Percentiles rank a stretch among this genome's conserved stretches.
Conservation (phyloP, 306 rosid genomes). For the Casuarina equisetifolia region DNA sequence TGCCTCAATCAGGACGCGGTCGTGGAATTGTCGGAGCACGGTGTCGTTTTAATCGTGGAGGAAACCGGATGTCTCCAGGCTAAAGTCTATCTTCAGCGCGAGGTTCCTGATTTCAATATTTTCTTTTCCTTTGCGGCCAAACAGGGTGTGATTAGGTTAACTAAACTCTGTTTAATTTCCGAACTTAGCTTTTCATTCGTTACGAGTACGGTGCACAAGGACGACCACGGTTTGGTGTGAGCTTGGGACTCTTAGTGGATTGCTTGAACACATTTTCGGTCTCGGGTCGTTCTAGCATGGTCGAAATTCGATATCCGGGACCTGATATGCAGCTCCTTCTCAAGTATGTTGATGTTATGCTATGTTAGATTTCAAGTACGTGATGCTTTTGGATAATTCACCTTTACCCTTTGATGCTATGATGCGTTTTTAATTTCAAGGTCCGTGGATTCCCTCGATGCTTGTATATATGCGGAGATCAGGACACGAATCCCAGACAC, state of each 20-base stretch:
- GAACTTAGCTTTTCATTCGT: slow-evolving; percentile 59
- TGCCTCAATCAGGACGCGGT: slow-evolving; percentile 59
- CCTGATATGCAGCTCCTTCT: slow-evolving; percentile 95
- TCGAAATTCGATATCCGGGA: slow-evolving; percentile 86
- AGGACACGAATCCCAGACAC: slow-evolving; percentile 95
- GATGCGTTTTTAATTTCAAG: slow-evolving; percentile 37
- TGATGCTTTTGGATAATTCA: background rate
- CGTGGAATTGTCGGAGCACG: slow-evolving; percentile 82
- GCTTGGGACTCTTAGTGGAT: slow-evolving; percentile 83
- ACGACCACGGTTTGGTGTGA: slow-evolving; percentile 83
- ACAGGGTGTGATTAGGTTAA: background rate
- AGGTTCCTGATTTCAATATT: slow-evolving; percentile 36
- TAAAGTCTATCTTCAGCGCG: slow-evolving; percentile 92
- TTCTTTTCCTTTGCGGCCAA: background rate
- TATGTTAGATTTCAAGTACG: too few species aligned
- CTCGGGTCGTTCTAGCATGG: slow-evolving; percentile 58
- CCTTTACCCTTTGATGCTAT: background rate
- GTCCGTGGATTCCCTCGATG: slow-evolving; percentile 75
- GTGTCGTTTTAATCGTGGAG: slow-evolving; percentile 79
- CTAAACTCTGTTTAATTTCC: background rate
- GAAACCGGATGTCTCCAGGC: slow-evolving; percentile 90
- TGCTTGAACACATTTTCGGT: slow-evolving; percentile 79
- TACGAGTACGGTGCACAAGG: slow-evolving; percentile 79
- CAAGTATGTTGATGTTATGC: slow-evolving; percentile 45
- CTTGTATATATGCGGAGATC: slow-evolving; percentile 87